phyloP scores from a whole-genome alignment of 106 monocot species.

The Apostasia shenzhenica region DNA sequence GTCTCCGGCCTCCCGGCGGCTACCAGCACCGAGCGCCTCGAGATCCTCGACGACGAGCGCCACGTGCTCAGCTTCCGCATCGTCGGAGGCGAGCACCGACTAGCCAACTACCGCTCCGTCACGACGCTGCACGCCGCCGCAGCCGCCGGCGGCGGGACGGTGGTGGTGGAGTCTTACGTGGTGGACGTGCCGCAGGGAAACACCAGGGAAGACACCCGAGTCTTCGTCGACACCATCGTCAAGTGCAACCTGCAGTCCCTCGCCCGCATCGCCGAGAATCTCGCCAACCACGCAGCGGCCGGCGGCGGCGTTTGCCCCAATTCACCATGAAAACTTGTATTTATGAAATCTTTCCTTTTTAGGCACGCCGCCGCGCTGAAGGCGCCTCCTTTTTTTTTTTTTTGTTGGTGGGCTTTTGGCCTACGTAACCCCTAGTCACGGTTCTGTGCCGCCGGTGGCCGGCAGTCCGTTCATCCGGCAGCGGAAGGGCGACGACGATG shows the following conservation, averaged over 20 bases:
- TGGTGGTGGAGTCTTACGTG: constrained; percentile 59
- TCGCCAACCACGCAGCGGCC: not conserved
- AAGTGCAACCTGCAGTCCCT: constrained; percentile 53
- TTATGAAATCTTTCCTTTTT: too few relatives aligned
- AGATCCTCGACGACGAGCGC: constrained; percentile 63
- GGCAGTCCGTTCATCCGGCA: too few relatives aligned
- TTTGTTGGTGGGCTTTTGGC: too few relatives aligned
- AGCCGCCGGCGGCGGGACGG: constrained; percentile 9
- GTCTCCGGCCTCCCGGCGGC: constrained; percentile 62
- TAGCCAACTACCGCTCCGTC: constrained; percentile 53
- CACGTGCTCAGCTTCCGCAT: constrained; percentile 59
- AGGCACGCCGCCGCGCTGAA: too few relatives aligned
- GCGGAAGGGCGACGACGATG: too few relatives aligned
- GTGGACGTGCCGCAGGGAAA: constrained; percentile 64
- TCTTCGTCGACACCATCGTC: constrained; percentile 69
- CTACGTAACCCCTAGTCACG: too few relatives aligned
- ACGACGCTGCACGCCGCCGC: constrained; percentile 39
- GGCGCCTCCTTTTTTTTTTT: too few relatives aligned
- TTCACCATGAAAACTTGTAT: not conserved
- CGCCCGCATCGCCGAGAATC: constrained; percentile 31
- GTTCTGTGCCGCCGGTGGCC: too few relatives aligned
- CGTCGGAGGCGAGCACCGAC: constrained; percentile 61
- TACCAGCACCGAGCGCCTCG: constrained; percentile 47
- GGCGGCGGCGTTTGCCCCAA: not conserved
- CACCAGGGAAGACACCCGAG: constrained; percentile 43